Percentiles rank a stretch among this genome's conserved stretches.
Conservation (phyloP, 257 asterid genomes). For the Solanum virginianum region DNA sequence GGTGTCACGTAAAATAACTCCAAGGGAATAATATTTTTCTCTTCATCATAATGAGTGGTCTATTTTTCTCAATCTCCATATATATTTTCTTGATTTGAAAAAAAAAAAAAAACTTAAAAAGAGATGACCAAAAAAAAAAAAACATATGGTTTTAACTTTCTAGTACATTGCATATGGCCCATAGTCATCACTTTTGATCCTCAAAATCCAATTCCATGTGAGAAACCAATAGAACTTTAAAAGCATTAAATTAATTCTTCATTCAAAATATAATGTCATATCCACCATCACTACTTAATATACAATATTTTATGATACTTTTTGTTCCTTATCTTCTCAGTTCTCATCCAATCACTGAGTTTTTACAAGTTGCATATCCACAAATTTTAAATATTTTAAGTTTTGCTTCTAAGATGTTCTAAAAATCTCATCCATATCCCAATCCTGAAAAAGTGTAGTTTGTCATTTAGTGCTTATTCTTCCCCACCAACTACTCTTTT, state of each 20-base stretch:
- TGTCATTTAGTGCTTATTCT: slow-evolving; percentile 23
- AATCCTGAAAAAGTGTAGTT: slow-evolving; percentile 24
- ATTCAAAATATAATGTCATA: neutral
- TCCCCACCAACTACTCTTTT: neutral
- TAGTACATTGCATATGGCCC: slow-evolving; percentile 16
- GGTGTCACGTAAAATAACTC: too few relatives aligned
- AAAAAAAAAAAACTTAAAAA: neutral
- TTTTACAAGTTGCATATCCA: slow-evolving; percentile 19
- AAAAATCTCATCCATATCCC: slow-evolving; percentile 29
- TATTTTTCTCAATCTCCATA: neutral
- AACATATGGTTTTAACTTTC: slow-evolving; percentile 20
- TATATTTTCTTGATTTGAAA: neutral
- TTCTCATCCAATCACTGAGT: slow-evolving; percentile 2
- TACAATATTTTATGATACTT: neutral
- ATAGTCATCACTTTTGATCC: neutral
- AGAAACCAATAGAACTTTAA: neutral
- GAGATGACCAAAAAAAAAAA: neutral
- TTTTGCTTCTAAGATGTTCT: slow-evolving; percentile 13
- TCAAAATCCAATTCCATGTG: slow-evolving; percentile 12
- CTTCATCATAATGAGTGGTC: neutral
- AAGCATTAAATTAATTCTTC: neutral
- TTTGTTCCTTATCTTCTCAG: slow-evolving; percentile 12
- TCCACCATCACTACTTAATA: neutral
- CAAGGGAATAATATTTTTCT: neutral
- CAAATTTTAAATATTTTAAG: neutral